phyloP scores from a whole-genome alignment of 192 early-diverging fungal genomes.

The Coemansia sp. region DNA sequence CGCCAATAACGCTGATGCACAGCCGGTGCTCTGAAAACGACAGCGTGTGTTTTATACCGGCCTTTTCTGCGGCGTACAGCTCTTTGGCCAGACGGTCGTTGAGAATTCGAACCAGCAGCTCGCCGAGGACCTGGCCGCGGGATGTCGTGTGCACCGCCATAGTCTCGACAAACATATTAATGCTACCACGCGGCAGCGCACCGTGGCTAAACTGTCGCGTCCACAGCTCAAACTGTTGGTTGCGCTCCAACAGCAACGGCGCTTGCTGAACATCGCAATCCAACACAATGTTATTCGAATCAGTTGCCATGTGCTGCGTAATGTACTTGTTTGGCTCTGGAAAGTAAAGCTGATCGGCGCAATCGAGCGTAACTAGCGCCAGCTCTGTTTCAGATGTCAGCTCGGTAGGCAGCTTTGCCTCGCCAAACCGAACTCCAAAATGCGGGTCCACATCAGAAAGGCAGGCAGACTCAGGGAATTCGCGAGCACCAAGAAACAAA shows the following conservation, averaged over 20 bases:
- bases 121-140: neutral
- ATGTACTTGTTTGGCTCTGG: constrained; percentile 4
- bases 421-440: constrained; percentile 74
- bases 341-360: neutral
- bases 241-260: constrained; percentile 5
- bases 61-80: neutral
- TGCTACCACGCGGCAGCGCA: constrained; percentile 1
- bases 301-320: neutral
- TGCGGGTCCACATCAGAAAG: constrained; percentile 54
- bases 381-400: neutral
- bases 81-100: neutral
- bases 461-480: neutral
- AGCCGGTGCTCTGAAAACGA: constrained; percentile 2
- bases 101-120: neutral
- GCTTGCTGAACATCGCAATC: constrained; percentile 4
- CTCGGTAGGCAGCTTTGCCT: constrained; percentile 24
- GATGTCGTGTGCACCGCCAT: neutral
- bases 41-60: neutral
- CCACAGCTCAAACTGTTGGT: constrained; percentile 19
- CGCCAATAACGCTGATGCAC: constrained; percentile 1
- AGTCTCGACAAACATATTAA: constrained; percentile 11
- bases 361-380: neutral
- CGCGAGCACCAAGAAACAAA: constrained; percentile 39
- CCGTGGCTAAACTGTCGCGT: neutral
- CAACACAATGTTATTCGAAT: neutral